Evolutionary conservation across 116 monocot species (phyloP), one percentile per base, ranked within the genome.

Genomic region (Cymodocea nodosa): DNA sequence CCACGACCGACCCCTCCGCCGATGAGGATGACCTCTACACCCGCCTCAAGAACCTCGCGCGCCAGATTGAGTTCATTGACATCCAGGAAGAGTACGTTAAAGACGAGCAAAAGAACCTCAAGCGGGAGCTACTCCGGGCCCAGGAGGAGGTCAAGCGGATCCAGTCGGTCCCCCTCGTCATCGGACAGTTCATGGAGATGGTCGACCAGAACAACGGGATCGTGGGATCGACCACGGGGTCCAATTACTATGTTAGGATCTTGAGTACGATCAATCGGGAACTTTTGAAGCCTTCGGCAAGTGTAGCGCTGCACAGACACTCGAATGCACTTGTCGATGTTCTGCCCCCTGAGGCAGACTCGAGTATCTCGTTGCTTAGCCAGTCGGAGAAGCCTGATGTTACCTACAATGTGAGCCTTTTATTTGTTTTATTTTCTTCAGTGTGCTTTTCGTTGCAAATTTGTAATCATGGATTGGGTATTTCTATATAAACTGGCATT

Each of bases 121-220:
- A 95, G 79, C 73, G 87, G 6, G 90, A 95, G 85, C 80, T 78
- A 14, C 82, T 97, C 23, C 77, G 88, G 35, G 97, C 91, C 0
- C 97, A 97, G 88, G 88, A 97, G 78, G 97, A 97, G 84, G 97
- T 97, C 9, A 97, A 91, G 82, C 75, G 97, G 69, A 97, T 97
- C 77, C 97, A 97, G 76, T 88, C 87, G 25, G 84, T 89, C 10
- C 84, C 87, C 15, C 87, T 89, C 15, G 84, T 94, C 39, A 86
- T 94, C 71, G 94, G 89, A 53, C 84, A 89, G 79, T 94, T 89
- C 81, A 89, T 94, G 91, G 97, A 97, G 78, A 97, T 97, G 97
- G 91, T 97, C 54, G 97, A 97, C 63, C 85, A 84, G 80, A 97
- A 88, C 76, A 91, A 88, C 67, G 97, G 97, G 18, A 97, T 97